Percentiles rank a stretch among this genome's conserved stretches.
Evolutionary conservation across 129 eudicot genomes (phyloP).

Genomic region (Flaveria trinervia): DNA sequence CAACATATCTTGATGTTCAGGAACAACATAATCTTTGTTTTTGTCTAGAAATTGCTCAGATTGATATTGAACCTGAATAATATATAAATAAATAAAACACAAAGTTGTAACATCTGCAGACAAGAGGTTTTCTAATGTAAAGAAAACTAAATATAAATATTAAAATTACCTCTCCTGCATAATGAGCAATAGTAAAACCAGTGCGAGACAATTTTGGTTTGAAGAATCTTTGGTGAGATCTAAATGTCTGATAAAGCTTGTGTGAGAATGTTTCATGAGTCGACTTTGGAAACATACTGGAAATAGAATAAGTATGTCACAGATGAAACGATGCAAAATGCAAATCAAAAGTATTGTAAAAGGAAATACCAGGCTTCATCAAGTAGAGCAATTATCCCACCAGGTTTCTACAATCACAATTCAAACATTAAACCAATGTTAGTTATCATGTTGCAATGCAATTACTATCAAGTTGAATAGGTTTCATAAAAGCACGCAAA

Average conservation of each 20-base stretch:
- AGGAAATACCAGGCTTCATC: constrained; percentile 90
- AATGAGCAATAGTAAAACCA: constrained; percentile 91
- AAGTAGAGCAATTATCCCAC: constrained; percentile 94
- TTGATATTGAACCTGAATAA: constrained; percentile 77
- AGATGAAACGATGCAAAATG: constrained; percentile 15
- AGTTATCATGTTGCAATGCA: constrained; percentile 12
- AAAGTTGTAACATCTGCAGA: constrained; percentile 10
- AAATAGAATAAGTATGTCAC: constrained; percentile 38
- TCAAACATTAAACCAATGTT: constrained; percentile 22
- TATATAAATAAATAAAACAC: constrained; percentile 26
- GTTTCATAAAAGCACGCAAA: background rate
- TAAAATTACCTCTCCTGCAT: constrained; percentile 90
- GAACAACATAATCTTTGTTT: constrained; percentile 96
- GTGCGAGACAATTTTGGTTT: constrained; percentile 92
- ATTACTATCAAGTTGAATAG: background rate
- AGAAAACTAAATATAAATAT: background rate
- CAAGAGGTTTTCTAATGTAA: constrained; percentile 13
- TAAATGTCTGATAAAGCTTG: constrained; percentile 93
- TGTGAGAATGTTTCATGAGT: constrained; percentile 95
- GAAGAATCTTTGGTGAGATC: constrained; percentile 73
- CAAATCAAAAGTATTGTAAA: constrained; percentile 13
- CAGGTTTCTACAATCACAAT: constrained; percentile 83
- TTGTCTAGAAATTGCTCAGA: constrained; percentile 93
- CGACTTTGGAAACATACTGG: constrained; percentile 98
- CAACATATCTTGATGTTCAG: constrained; percentile 95